Base-by-base conservation (phyloP, 139 green algal species). In the Chloropicon primus region DNA sequence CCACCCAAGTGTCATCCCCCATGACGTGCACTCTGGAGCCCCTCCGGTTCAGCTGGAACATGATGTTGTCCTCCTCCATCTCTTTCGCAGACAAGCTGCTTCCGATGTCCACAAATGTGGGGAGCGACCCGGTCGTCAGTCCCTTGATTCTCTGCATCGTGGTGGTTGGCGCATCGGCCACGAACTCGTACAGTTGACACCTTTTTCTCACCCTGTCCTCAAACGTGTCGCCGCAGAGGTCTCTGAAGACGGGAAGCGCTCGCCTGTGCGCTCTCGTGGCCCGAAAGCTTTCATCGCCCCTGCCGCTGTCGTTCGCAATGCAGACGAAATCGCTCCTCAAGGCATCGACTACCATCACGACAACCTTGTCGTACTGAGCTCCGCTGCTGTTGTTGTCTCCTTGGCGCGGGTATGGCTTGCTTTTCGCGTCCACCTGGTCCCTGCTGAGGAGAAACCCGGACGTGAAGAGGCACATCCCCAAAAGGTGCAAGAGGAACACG, bases 21-120 rank as follows among this genome's bases (percentile, higher is more conserved):
- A 94, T 80, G 53, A 96, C 85, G 82, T 91, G 87, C 82, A 94
- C 72, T 0, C 80, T 76, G 74, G 80, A 86, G 1, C 87, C 86
- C 22, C 79, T 25, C 1, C 71, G 27, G n/a, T 72, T 71, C 74
- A 97, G 72, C 84, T 98, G 95, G 24, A 77, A 72, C 25, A 98
- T 74, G 24, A 98, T 77, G 81, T 95, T 98, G 87, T 98, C 94
- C 76, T 98, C 95, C 0, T 27, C 77, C 17, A 98, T 74, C 17
- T 73, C 72, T 2, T 82, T 76, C 0, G 89, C 92, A 17, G 90
- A 90, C 80, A 98, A 98, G 75, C 84, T 91, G 41, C 81, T 85
- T 21, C 89, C 88, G 21, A 98, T 80, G 80, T 98, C 94, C 27
- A 98, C 83, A 71, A 98, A 98, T 0, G 94, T 97, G 1, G 94